Percentiles rank a stretch among this genome's conserved stretches.
These are phyloP conservation scores for Citrus sinensis DNA, from an alignment of 345 rosid genomes.

Conservation along the genomic window DNA sequence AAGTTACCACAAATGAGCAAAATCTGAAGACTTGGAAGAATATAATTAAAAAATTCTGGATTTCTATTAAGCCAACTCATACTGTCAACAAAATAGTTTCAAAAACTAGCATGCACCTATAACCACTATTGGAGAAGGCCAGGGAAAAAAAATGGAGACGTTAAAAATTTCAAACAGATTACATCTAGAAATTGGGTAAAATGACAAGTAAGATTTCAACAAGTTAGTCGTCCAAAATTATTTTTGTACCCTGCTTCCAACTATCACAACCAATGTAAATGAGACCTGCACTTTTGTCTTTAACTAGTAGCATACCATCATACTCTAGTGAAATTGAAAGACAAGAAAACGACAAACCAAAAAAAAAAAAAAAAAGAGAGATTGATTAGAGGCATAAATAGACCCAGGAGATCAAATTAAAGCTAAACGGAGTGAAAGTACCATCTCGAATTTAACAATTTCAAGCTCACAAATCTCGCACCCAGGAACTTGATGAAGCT, in stretches of 20 bases:
- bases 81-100: neutral
- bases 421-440: too few species aligned
- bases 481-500: too few species aligned
- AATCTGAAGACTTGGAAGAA: neutral
- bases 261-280: too few species aligned
- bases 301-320: neutral
- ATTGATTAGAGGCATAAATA: neutral
- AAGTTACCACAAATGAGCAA: neutral
- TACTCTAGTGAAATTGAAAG: neutral
- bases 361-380: neutral
- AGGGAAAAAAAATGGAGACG: too few species aligned
- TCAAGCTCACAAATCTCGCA: too few species aligned
- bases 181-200: too few species aligned
- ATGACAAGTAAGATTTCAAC: too few species aligned
- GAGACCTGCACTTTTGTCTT: too few species aligned
- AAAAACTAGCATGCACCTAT: neutral
- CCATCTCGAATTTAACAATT: too few species aligned
- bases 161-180: too few species aligned
- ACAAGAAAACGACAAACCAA: neutral
- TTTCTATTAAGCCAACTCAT: neutral
- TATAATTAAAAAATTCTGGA: neutral
- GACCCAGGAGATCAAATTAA: neutral
- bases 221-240: too few species aligned
- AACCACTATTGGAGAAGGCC: neutral
- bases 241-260: too few species aligned